Evolutionary conservation across 225 moss, liverwort and hornwort genomes (phyloP).

Genomic region (Neckera pumila): DNA sequence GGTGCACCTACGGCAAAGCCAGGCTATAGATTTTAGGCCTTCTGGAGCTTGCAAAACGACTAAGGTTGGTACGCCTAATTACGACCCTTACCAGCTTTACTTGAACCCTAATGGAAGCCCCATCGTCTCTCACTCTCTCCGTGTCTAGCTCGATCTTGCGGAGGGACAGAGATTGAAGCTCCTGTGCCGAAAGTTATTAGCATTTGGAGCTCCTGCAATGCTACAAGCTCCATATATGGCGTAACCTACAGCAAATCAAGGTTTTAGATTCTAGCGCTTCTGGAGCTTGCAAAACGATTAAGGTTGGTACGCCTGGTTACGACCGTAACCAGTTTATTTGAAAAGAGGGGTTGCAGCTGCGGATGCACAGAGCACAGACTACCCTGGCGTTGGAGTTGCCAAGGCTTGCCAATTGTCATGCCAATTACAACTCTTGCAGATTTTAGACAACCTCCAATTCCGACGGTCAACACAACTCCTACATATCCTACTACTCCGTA

Average conservation of each 20-base stretch:
- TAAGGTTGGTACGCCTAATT: neutral
- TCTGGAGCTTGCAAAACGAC: neutral
- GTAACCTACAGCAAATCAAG: neutral
- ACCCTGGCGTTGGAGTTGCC: too few relatives aligned
- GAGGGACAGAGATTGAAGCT: neutral
- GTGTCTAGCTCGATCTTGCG: neutral
- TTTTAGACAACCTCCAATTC: neutral
- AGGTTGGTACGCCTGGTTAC: neutral
- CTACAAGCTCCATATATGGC: neutral
- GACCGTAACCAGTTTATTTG: too few relatives aligned
- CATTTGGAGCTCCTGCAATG: too few relatives aligned
- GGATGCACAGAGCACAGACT: neutral
- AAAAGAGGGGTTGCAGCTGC: neutral
- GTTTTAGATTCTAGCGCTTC: neutral
- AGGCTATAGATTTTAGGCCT: neutral
- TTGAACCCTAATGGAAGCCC: neutral
- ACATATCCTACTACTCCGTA: accelerated
- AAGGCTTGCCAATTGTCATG: neutral
- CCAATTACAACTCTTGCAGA: neutral
- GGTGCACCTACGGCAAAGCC: neutral
- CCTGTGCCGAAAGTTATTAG: neutral
- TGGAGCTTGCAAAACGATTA: too few relatives aligned
- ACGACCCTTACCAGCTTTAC: neutral
- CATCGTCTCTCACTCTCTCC: neutral
- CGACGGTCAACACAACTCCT: accelerated